Evolutionary conservation across 2,329 filamentous ascomycete genomes (phyloP).

Genomic region (Tolypocladium nubicola): DNA sequence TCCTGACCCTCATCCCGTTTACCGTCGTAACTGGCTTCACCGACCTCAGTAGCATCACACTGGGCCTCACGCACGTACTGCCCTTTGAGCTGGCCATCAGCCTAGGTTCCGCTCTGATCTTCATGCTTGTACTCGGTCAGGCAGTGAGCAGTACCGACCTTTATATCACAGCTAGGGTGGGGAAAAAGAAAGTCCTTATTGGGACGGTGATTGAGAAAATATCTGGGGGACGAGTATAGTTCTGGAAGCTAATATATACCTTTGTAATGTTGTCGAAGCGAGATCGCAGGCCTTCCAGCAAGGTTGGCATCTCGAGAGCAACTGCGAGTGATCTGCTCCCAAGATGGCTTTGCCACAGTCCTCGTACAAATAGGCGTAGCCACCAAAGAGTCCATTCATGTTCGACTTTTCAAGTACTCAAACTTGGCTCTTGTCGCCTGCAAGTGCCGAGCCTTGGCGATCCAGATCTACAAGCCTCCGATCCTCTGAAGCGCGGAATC

Average conservation of each 20-base stretch:
- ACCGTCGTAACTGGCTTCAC: slow-evolving; percentile 16
- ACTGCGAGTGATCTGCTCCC: too few species aligned
- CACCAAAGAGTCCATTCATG: too few species aligned
- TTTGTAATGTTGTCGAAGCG: background rate
- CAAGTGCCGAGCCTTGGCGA: too few species aligned
- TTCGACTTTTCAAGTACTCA: too few species aligned
- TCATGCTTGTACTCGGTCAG: slow-evolving; percentile 11
- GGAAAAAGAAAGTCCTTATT: background rate
- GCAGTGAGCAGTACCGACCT: slow-evolving; percentile 4
- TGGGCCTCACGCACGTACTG: slow-evolving; percentile 17
- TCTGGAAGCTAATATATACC: background rate
- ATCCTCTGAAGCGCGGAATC: too few species aligned
- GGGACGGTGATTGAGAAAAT: background rate
- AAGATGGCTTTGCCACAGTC: too few species aligned
- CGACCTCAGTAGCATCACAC: slow-evolving; percentile 14
- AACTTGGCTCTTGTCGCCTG: too few species aligned
- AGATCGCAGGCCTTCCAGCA: too few species aligned
- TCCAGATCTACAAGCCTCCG: too few species aligned
- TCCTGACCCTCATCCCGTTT: slow-evolving; percentile 12
- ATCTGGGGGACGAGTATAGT: background rate
- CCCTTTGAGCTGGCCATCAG: slow-evolving; percentile 14
- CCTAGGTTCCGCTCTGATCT: slow-evolving; percentile 13
- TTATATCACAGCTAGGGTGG: background rate
- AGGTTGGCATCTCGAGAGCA: too few species aligned
- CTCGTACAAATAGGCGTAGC: too few species aligned